Percentiles rank a stretch among this genome's conserved stretches.
Evolutionary conservation across 257 asterid genomes (phyloP).

Genomic region (Solanum ossicruentum): DNA sequence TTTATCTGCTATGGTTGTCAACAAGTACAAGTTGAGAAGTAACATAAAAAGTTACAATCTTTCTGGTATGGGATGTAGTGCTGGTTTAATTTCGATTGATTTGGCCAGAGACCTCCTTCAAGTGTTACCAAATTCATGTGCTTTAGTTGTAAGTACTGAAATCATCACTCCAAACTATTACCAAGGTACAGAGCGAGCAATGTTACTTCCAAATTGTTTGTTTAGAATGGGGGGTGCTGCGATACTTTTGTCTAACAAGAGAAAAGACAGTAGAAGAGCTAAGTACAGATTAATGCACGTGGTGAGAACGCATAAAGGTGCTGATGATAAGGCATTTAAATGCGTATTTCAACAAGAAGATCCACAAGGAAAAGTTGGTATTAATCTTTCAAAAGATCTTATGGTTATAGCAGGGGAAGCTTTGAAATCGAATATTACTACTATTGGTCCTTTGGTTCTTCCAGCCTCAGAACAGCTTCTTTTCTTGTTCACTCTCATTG

Average conservation of each 20-base stretch:
- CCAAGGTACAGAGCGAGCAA: constrained; percentile 76
- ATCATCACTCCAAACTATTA: constrained; percentile 78
- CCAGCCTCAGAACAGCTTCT: constrained; percentile 80
- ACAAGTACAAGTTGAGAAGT: constrained; percentile 61
- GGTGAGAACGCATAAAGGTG: constrained; percentile 81
- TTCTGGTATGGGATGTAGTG: constrained; percentile 92
- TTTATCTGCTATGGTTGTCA: constrained; percentile 69
- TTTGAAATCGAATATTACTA: constrained; percentile 68
- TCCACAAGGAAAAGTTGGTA: constrained; percentile 66
- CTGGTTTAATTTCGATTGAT: constrained; percentile 70
- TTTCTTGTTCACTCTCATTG: constrained; percentile 63
- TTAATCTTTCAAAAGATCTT: constrained; percentile 59
- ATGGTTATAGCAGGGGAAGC: constrained; percentile 94
- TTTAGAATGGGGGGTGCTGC: constrained; percentile 88
- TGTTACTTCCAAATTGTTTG: constrained; percentile 78
- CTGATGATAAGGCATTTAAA: constrained; percentile 64
- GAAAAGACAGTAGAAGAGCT: constrained; percentile 37
- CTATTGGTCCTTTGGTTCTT: constrained; percentile 73
- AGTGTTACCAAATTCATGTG: constrained; percentile 48
- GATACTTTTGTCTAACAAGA: constrained; percentile 57
- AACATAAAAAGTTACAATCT: constrained; percentile 57
- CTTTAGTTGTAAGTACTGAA: constrained; percentile 62
- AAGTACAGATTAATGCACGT: constrained; percentile 63
- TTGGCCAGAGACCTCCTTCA: constrained; percentile 70
- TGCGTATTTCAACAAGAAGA: constrained; percentile 85